Percentiles rank a stretch among this genome's conserved stretches.
Conservation (phyloP, 805 yeast species). For the Kluyveromyces lactis region DNA sequence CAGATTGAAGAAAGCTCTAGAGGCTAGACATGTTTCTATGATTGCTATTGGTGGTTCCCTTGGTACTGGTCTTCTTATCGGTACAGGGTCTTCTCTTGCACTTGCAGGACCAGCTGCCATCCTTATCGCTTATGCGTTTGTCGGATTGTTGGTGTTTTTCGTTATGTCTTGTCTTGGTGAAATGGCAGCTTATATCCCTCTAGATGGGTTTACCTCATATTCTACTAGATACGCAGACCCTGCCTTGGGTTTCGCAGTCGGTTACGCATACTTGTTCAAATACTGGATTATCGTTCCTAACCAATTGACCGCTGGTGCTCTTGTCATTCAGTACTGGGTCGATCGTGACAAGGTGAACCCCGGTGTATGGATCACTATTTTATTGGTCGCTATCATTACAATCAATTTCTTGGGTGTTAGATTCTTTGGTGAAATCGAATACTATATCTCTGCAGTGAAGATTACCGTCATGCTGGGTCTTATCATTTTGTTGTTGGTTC, state of each 20-base stretch:
- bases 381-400: conserved; percentile 30
- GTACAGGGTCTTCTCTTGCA: conserved; percentile 64
- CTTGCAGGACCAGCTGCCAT: conserved; percentile 55
- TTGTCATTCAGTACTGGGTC: conserved; percentile 39
- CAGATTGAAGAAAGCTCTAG: conserved; percentile 23
- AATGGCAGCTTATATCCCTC: conserved; percentile 58
- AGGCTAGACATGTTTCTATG: conserved; percentile 59
- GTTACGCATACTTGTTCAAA: conserved; percentile 37
- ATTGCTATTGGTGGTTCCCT: conserved; percentile 79
- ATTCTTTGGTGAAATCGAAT: conserved; percentile 41
- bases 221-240: conserved; percentile 42
- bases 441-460: conserved; percentile 51
- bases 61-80: conserved; percentile 74
- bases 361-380: conserved; percentile 39
- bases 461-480: conserved; percentile 60
- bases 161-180: conserved; percentile 66
- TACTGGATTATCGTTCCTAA: conserved; percentile 41
- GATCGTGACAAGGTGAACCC: conserved; percentile 32
- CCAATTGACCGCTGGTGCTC: conserved; percentile 41
- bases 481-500: conserved; percentile 51
- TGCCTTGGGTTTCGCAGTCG: conserved; percentile 39
- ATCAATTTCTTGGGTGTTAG: conserved; percentile 32
- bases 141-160: conserved; percentile 64
- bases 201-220: conserved; percentile 60
- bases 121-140: conserved; percentile 54